Evolutionary conservation across 169 alveolate species (phyloP).

Genomic region (Plasmodium cynomolgi): DNA sequence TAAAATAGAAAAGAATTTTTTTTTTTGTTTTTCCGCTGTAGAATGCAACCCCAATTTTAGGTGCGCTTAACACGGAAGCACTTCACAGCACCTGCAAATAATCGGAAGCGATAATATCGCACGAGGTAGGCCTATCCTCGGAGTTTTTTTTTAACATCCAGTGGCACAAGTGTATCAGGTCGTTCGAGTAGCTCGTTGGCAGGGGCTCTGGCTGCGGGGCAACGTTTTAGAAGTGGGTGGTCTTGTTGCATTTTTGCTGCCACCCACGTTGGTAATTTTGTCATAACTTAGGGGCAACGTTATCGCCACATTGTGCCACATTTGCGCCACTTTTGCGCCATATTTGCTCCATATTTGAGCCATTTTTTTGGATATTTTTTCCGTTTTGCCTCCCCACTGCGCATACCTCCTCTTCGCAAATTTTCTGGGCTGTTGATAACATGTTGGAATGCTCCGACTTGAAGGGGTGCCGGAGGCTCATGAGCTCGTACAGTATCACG

Average conservation of each 20-base stretch:
- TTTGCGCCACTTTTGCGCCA: no score
- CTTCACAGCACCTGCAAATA: conserved; percentile 37
- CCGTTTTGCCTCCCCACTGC: not conserved
- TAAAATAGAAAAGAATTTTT: not conserved
- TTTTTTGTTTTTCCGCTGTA: not conserved
- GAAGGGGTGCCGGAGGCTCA: conserved; percentile 69
- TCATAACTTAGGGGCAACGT: not conserved
- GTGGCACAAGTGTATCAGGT: conserved; percentile 43
- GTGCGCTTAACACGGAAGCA: not conserved
- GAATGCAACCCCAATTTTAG: not conserved
- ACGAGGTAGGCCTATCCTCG: conserved; percentile 55
- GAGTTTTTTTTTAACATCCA: conserved; percentile 71
- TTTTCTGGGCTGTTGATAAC: conserved; percentile 56
- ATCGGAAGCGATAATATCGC: conserved; percentile 59
- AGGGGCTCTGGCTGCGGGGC: conserved; percentile 68
- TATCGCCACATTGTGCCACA: not conserved
- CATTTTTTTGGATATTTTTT: not conserved
- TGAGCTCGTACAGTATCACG: conserved; percentile 70
- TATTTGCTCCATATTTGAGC: not conserved
- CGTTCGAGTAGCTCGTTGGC: conserved; percentile 49
- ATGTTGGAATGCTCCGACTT: conserved; percentile 57
- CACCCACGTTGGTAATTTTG: not conserved
- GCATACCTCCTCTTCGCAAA: conserved; percentile 75
- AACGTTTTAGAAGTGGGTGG: not conserved
- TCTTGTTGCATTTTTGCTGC: not conserved